phyloP scores from a whole-genome alignment of 2,329 filamentous ascomycete species.

The Albophoma yamanashiensis region DNA sequence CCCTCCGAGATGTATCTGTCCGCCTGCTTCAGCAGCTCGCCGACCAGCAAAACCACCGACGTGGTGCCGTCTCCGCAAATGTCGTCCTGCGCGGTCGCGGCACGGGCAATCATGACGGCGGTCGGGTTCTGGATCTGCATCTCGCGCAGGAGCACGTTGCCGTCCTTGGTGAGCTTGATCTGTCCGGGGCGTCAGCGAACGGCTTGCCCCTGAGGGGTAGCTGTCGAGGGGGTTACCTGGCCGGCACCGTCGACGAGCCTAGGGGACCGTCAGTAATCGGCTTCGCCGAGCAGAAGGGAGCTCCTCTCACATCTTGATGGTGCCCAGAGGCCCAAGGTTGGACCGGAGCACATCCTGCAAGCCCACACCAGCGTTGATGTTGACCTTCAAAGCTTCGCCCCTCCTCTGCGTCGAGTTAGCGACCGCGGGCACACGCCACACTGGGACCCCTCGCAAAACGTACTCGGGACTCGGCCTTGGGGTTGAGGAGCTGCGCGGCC shows the following conservation, averaged over 20 bases:
- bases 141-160: slow-evolving; percentile 70
- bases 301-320: slow-evolving; percentile 77
- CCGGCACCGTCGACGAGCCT: slow-evolving; percentile 62
- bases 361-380: slow-evolving; percentile 93
- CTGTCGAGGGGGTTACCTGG: slow-evolving; percentile 37
- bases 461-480: slow-evolving; percentile 96
- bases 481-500: slow-evolving; percentile 94
- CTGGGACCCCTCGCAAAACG: slow-evolving; percentile 23
- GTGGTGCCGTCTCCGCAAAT: slow-evolving; percentile 98
- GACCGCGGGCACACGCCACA: slow-evolving; percentile 10
- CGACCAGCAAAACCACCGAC: slow-evolving; percentile 87
- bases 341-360: slow-evolving; percentile 90
- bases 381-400: slow-evolving; percentile 92
- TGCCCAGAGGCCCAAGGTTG: slow-evolving; percentile 87
- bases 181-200: slow-evolving; percentile 27
- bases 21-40: slow-evolving; percentile 95
- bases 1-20: slow-evolving; percentile 93
- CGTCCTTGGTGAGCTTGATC: slow-evolving; percentile 99
- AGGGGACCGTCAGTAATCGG: slow-evolving; percentile 13
- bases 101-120: slow-evolving; percentile 71
- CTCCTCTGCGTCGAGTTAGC: slow-evolving; percentile 53
- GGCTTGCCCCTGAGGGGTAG: slow-evolving; percentile 14
- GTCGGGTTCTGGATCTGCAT: slow-evolving; percentile 98
- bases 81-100: slow-evolving; percentile 94
- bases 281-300: neutral